A percentile compares a stretch with the other conserved stretches of the same genome.
These are phyloP conservation scores for Komagataella pastoris DNA, from an alignment of 805 yeast genomes.

Conservation along the genomic window DNA sequence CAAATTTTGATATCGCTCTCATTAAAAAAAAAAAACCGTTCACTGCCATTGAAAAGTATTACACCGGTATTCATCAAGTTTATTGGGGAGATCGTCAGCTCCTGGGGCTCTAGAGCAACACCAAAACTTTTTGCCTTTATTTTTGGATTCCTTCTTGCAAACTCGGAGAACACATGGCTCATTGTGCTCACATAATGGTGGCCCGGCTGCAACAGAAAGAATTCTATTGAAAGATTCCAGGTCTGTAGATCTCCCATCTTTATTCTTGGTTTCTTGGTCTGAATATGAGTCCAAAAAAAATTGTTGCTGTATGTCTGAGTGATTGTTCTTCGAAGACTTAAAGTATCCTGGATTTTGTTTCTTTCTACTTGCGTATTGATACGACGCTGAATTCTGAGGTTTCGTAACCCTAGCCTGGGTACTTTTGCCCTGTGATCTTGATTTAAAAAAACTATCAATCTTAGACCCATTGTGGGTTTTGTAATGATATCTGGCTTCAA, in stretches of 20 bases:
- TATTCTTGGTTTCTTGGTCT: not conserved
- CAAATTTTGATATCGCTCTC: not conserved
- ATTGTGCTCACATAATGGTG: slow-evolving; percentile 34
- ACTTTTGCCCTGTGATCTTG: not conserved
- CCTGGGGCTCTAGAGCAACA: slow-evolving; percentile 25
- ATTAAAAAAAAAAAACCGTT: not conserved
- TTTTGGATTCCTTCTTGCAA: slow-evolving; percentile 20
- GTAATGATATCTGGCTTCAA: slow-evolving; percentile 29
- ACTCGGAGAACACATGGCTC: slow-evolving; percentile 31
- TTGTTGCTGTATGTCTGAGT: not conserved
- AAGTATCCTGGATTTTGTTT: slow-evolving; percentile 1
- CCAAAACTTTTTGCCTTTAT: slow-evolving; percentile 42
- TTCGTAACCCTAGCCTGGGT: slow-evolving; percentile 5
- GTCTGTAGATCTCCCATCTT: slow-evolving; percentile 4
- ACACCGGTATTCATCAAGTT: not conserved
- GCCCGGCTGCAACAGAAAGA: slow-evolving; percentile 6
- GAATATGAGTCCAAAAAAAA: not conserved
- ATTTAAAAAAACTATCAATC: slow-evolving; percentile 17
- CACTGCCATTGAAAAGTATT: not conserved
- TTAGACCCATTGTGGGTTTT: slow-evolving; percentile 18
- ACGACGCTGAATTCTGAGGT: not conserved
- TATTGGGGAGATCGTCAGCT: slow-evolving; percentile 2
- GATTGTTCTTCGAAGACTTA: not conserved
- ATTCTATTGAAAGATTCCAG: slow-evolving; percentile 9
- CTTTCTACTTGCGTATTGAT: slow-evolving; percentile 1